Percentiles rank a stretch among this genome's conserved stretches.
phyloP scores from a whole-genome alignment of 805 yeast species.

The Zygosaccharomyces rouxii region DNA sequence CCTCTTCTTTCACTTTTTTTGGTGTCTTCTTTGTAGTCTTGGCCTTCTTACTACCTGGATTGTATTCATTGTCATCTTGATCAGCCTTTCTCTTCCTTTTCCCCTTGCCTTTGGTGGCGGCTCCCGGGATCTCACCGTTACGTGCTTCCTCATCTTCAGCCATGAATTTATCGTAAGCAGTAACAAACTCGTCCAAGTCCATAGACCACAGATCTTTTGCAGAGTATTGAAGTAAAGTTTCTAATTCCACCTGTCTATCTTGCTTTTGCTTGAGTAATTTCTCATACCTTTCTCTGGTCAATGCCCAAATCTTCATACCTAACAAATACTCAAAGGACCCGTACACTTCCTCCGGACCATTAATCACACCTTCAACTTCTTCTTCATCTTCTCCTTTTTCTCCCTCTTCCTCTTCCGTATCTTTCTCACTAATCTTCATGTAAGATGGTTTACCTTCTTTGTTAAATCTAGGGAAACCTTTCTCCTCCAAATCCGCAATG shows the following conservation, averaged over 20 bases:
- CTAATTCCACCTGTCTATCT: conserved; percentile 67
- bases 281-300: conserved; percentile 86
- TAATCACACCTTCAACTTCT: conserved; percentile 35
- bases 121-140: conserved; percentile 44
- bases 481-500: conserved; percentile 54
- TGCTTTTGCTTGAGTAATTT: conserved; percentile 68
- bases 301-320: conserved; percentile 91
- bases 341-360: conserved; percentile 46
- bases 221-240: conserved; percentile 54
- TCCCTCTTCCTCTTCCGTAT: conserved; percentile 37
- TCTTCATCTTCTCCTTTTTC: conserved; percentile 36
- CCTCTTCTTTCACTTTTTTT: conserved; percentile 26
- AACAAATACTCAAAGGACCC: conserved; percentile 80
- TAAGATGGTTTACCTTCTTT: conserved; percentile 62
- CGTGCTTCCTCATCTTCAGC: conserved; percentile 60
- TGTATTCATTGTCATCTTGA: conserved; percentile 35
- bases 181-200: conserved; percentile 73
- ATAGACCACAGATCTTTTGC: conserved; percentile 86
- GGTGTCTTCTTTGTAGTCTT: conserved; percentile 19
- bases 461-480: conserved; percentile 73
- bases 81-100: conserved; percentile 27
- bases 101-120: conserved; percentile 41
- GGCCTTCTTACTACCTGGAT: conserved; percentile 25
- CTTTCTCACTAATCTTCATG: conserved; percentile 35
- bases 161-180: conserved; percentile 63